Base-by-base conservation (phyloP, 176 grass and related monocot species). In the Cenchrus americanus region DNA sequence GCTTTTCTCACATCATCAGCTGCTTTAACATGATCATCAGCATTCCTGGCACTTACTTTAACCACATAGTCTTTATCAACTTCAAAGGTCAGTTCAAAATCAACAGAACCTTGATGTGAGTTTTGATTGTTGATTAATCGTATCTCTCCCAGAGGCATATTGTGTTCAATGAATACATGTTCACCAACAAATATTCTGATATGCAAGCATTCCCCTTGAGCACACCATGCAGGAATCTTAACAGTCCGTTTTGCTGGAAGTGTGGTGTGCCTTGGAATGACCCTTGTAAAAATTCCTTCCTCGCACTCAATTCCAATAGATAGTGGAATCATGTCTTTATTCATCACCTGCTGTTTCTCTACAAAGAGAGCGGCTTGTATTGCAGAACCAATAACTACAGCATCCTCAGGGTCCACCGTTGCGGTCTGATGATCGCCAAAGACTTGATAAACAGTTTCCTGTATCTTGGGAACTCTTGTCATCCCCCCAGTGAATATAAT, bases 381-480 rank as follows among this genome's bases (percentile, higher is more conserved):
- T 61, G 68, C 80, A 1, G 54, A 62, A 0, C 67, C 67, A 2
- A 82, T 73, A 14, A 82, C 80, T 17, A 62, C 68, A 22, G 80
- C 80, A 37, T 82, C 68, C 42, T 82, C 80, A 32, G 55, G 80
- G 40, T 48, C 19, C 54, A 71, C 52, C 4, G 1, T 57, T 81
- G 30, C 42, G n/a, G 4, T 47, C 5, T 61, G 53, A 32, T 62
- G 23, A 10, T 72, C 48, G 15, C 80, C 80, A 66, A 79, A 65
- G 61, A 66, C 5, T 66, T 65, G 7, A 8, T 0, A 1, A 13
- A 79, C 34, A 21, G 19, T 30, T 13, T 0, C 17, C 17, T 1
- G 59, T 65, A 79, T 79, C 23, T 51, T 79, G 44, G 76, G 76
- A 50, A 79, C 61, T 49, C 58, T 78, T 19, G n/a, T n/a, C n/a